Evolutionary conservation across 2,329 filamentous ascomycete species (phyloP).

Genomic region (Fusarium sp.): DNA sequence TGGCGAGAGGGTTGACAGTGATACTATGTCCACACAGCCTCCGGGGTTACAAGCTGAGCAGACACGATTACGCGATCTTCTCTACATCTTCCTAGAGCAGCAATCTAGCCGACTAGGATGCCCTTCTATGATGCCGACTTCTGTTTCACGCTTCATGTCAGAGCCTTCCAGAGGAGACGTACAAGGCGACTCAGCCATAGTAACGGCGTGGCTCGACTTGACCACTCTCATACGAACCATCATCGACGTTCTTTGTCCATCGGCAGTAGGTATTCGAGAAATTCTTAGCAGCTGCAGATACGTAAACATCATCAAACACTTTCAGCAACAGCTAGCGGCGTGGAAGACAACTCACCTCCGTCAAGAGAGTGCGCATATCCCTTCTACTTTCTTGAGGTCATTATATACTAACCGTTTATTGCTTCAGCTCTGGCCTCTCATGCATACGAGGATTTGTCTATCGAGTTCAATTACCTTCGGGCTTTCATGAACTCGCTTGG

Average conservation of each 20-base stretch:
- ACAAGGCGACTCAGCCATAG: background rate
- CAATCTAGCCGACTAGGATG: slow-evolving; percentile 33
- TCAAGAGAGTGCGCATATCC: background rate
- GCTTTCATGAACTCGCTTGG: slow-evolving; percentile 64
- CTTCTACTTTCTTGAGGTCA: accelerated
- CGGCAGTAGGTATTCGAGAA: slow-evolving; percentile 46
- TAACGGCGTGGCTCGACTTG: slow-evolving; percentile 29
- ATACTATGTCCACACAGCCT: background rate
- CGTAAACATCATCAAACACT: slow-evolving; percentile 34
- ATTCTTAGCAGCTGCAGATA: slow-evolving; percentile 16
- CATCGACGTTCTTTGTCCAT: slow-evolving; percentile 57
- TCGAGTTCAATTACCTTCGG: slow-evolving; percentile 64
- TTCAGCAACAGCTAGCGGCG: slow-evolving; percentile 21
- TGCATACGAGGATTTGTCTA: background rate
- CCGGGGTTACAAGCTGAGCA: background rate
- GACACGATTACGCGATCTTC: slow-evolving; percentile 10
- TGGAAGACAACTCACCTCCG: slow-evolving; percentile 26
- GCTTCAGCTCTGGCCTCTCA: background rate
- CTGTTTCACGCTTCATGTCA: slow-evolving; percentile 3
- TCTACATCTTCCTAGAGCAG: slow-evolving; percentile 35
- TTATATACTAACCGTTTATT: accelerated
- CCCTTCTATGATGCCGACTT: slow-evolving; percentile 19
- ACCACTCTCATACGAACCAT: slow-evolving; percentile 27
- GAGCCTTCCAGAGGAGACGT: background rate
- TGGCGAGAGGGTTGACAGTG: background rate